Evolutionary conservation across 148 eudicot genomes (phyloP).

Genomic region (Fallopia convolvulus): DNA sequence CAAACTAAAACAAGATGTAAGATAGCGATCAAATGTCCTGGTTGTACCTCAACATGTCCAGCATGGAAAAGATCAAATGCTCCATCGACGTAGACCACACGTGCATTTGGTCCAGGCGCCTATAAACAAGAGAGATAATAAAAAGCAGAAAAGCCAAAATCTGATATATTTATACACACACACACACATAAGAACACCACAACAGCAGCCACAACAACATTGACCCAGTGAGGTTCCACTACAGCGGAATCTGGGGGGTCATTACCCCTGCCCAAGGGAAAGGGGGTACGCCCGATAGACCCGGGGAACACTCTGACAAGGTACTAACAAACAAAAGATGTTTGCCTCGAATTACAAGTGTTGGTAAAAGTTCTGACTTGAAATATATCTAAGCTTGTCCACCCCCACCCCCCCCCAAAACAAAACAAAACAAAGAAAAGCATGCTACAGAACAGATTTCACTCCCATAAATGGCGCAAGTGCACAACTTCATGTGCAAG

Average conservation of each 20-base stretch:
- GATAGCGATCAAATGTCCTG: not conserved
- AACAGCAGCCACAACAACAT: too few relatives aligned
- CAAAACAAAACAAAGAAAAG: not conserved
- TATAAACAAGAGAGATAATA: constrained; percentile 21
- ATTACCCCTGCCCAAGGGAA: too few relatives aligned
- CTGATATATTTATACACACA: too few relatives aligned
- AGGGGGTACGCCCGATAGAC: too few relatives aligned
- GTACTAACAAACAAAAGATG: not conserved
- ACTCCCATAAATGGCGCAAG: not conserved
- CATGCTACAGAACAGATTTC: not conserved
- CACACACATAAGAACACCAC: too few relatives aligned
- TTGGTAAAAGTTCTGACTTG: not conserved
- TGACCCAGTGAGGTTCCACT: too few relatives aligned
- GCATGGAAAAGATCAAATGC: constrained; percentile 99
- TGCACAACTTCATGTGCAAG: not conserved
- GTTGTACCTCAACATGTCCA: constrained; percentile 88
- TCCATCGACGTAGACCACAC: constrained; percentile 93
- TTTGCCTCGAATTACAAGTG: not conserved
- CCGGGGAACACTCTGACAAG: not conserved
- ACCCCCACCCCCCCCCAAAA: not conserved
- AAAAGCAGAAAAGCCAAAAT: not conserved
- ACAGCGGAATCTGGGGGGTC: too few relatives aligned
- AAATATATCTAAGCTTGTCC: not conserved
- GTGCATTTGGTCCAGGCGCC: constrained; percentile 92
- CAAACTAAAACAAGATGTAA: not conserved